Evolutionary conservation across 768 basidiomycete species (phyloP).

Genomic region (Terana coerulea): DNA sequence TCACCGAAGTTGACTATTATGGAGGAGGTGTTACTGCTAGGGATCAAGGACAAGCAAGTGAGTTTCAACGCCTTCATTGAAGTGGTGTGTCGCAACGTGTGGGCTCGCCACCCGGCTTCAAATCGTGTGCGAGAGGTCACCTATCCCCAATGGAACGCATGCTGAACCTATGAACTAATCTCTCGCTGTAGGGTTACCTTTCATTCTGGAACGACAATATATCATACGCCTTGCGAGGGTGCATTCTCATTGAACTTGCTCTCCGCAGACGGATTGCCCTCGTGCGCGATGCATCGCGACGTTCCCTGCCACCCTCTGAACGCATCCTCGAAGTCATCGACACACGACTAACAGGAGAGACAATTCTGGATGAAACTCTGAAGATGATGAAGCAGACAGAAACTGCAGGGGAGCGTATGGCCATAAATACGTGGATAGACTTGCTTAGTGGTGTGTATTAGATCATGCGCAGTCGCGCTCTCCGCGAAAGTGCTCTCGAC

Average conservation of each 20-base stretch:
- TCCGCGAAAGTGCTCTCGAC: background rate
- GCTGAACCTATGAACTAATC: too few relatives aligned
- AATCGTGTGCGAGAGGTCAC: too few relatives aligned
- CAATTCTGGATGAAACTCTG: slow-evolving; percentile 91
- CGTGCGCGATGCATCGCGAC: slow-evolving; percentile 76
- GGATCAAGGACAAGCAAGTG: slow-evolving; percentile 96
- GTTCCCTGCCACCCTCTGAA: slow-evolving; percentile 72
- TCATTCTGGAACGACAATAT: slow-evolving; percentile 99
- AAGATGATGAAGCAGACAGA: slow-evolving; percentile 91
- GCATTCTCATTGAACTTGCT: slow-evolving; percentile 95
- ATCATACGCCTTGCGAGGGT: slow-evolving; percentile 96
- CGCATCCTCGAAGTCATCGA: slow-evolving; percentile 88
- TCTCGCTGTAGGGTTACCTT: slow-evolving; percentile 68
- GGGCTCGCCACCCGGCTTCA: too few relatives aligned
- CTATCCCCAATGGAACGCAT: too few relatives aligned
- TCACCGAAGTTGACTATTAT: slow-evolving; percentile 88
- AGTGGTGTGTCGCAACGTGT: too few relatives aligned
- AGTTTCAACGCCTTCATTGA: slow-evolving; percentile 9
- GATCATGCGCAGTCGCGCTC: background rate
- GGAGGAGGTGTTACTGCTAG: slow-evolving; percentile 94
- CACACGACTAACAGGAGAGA: slow-evolving; percentile 91
- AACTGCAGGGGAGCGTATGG: slow-evolving; percentile 57
- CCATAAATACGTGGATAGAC: slow-evolving; percentile 92
- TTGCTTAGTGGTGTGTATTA: slow-evolving; percentile 77
- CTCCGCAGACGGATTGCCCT: slow-evolving; percentile 92